Base-by-base conservation (phyloP, 2,329 filamentous ascomycete genomes). In the Pezicula rhizophila region DNA sequence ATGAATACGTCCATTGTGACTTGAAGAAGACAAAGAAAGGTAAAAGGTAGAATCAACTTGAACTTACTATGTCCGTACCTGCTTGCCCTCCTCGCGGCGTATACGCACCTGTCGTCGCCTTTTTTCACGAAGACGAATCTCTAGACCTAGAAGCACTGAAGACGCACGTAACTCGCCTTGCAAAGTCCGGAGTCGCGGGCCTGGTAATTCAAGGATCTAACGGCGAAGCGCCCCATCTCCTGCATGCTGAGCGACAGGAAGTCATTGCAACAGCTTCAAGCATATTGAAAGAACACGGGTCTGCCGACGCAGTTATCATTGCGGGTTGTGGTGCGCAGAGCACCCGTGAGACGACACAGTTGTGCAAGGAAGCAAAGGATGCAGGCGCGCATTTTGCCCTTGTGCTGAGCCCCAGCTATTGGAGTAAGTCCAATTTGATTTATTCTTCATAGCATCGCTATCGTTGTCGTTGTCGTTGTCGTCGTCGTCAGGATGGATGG, bases 151-250 rank as follows among this genome's bases (percentile, higher is more conserved):
- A 69, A 17, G 71, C 75, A 4, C 76, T 74, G 25, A 66, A 69
- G 45, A 68, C 68, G 18, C 74, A 77, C 51, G 80, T 80, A 25
- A 69, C 78, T 18, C 77, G 80, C 45, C 75, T 88, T 3, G 81
- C 79, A 41, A 66, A 76, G 48, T 75, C 81, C 18, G 84, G 83
- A 33, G 75, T 88, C 38, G 75, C 82, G 15, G 84, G 84, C 39
- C 71, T 89, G 45, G 79, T 86, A 17, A 81, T 80, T 3, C 84
- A 87, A 64, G 84, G 84, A 35, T 85, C 81, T 58, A 89, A 88
- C 61, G 85, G 84, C 59, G 85, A 89, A 68, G 85, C 85, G 0
- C 82, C 85, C 2, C 84, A 88, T 60, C 72, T 88, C 8, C 77
- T 78, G 46, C 79, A 78, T 54, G 72, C 76, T n/a, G 84, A 89